These are phyloP conservation scores for Geosmithia putterillii DNA, from an alignment of 2,329 filamentous ascomycete genomes.

Conservation along the genomic window DNA sequence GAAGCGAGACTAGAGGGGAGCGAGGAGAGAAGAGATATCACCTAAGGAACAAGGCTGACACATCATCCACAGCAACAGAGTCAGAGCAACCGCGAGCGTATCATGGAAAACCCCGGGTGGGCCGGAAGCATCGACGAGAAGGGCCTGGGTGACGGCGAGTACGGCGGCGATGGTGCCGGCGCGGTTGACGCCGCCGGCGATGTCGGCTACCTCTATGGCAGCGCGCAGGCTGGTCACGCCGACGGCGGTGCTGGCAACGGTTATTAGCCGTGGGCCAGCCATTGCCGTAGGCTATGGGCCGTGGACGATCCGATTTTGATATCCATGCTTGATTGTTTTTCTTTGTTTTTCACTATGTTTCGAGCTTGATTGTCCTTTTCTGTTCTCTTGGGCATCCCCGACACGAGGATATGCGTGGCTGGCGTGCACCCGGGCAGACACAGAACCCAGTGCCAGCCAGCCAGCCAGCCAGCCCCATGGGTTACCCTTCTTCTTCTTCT, in stretches of 20 bases:
- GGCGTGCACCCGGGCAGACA: background rate
- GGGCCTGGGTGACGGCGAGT: conserved; percentile 18
- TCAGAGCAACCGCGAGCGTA: conserved; percentile 25
- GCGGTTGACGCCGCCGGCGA: conserved; percentile 26
- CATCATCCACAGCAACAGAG: conserved; percentile 22
- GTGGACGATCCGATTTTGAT: background rate
- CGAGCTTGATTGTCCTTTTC: too few relatives aligned
- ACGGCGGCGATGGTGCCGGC: conserved; percentile 27
- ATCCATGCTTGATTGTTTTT: too few relatives aligned
- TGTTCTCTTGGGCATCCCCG: background rate
- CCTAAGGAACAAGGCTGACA: background rate
- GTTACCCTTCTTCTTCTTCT: background rate
- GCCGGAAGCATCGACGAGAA: conserved; percentile 16
- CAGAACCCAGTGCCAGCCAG: background rate
- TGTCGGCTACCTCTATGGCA: conserved; percentile 38
- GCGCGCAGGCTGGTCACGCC: conserved; percentile 43
- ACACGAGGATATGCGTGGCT: too few relatives aligned
- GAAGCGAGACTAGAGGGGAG: background rate
- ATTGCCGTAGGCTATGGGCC: too few relatives aligned
- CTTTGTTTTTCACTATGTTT: background rate
- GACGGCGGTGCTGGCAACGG: conserved; percentile 39
- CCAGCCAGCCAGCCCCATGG: too few relatives aligned
- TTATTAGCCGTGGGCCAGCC: conserved; percentile 30
- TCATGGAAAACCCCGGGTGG: conserved; percentile 20
- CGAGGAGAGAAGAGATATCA: background rate